These are phyloP conservation scores for Arachis hypogaea DNA, from an alignment of 306 rosid species.

Conservation along the genomic window DNA sequence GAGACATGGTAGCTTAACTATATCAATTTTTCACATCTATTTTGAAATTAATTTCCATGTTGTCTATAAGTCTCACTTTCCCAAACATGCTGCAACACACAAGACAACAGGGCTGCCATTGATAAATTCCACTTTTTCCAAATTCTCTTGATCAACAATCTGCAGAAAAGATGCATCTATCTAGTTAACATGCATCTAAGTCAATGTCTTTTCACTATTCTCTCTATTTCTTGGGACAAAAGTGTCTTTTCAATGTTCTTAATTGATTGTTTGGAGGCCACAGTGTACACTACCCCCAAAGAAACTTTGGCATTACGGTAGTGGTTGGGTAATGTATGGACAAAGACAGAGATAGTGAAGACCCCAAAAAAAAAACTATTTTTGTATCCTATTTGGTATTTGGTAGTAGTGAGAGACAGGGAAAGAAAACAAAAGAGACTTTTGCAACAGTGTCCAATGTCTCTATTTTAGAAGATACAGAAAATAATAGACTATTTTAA, in stretches of 20 bases:
- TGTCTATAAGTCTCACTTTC: constrained; percentile 78
- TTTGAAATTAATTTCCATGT: constrained; percentile 70
- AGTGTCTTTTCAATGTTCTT: too few relatives aligned
- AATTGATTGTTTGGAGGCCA: background rate
- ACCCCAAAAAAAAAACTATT: too few relatives aligned
- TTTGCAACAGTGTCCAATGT: too few relatives aligned
- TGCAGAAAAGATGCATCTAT: constrained; percentile 36
- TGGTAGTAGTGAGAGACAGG: too few relatives aligned
- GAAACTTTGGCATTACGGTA: constrained; percentile 9
- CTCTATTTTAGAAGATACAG: too few relatives aligned
- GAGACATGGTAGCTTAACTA: constrained; percentile 5
- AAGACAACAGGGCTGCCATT: constrained; percentile 66
- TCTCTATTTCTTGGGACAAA: background rate
- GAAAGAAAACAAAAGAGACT: too few relatives aligned
- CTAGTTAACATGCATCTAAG: constrained; percentile 18
- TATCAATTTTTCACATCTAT: background rate
- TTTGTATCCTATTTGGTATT: too few relatives aligned
- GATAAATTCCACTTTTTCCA: constrained; percentile 65
- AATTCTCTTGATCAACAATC: constrained; percentile 77
- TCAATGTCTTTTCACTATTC: constrained; percentile 3
- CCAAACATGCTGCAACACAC: constrained; percentile 91
- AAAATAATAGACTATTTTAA: background rate
- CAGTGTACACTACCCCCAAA: background rate
- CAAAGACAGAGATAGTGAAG: too few relatives aligned
- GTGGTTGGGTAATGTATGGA: background rate